phyloP scores from a whole-genome alignment of 257 asterid species.

The Solanum tacnaense region DNA sequence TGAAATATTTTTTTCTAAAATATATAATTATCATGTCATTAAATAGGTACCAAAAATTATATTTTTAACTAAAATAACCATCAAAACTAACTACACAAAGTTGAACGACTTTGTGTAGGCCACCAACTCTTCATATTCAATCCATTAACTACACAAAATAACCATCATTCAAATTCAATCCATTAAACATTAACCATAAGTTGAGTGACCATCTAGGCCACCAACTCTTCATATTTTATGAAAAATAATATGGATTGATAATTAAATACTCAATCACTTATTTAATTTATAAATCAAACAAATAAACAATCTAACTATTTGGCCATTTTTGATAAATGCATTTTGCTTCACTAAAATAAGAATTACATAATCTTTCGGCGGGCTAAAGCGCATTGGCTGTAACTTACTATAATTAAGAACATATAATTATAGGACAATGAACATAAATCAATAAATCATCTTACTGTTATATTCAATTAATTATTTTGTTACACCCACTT shows the following conservation, averaged over 20 bases:
- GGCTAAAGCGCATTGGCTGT: not conserved
- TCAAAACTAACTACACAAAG: not conserved
- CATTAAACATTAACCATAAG: not conserved
- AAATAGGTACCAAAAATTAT: too few species aligned
- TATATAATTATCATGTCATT: too few species aligned
- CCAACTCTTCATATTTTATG: not conserved
- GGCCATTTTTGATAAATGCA: not conserved
- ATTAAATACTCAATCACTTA: not conserved
- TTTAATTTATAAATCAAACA: not conserved
- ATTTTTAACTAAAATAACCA: not conserved
- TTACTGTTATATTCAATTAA: not conserved
- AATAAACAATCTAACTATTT: not conserved
- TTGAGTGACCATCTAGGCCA: not conserved
- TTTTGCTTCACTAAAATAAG: not conserved
- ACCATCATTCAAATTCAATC: too few species aligned
- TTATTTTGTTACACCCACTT: not conserved
- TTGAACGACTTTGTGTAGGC: too few species aligned
- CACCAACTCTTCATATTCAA: too few species aligned
- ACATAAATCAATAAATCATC: not conserved
- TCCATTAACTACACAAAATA: too few species aligned
- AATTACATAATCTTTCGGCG: not conserved
- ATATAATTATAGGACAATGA: not conserved
- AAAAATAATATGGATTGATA: not conserved
- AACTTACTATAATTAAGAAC: not conserved
- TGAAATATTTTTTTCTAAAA: too few species aligned